Base-by-base conservation (phyloP, 805 yeast genomes). In the Metschnikowia borealis region DNA sequence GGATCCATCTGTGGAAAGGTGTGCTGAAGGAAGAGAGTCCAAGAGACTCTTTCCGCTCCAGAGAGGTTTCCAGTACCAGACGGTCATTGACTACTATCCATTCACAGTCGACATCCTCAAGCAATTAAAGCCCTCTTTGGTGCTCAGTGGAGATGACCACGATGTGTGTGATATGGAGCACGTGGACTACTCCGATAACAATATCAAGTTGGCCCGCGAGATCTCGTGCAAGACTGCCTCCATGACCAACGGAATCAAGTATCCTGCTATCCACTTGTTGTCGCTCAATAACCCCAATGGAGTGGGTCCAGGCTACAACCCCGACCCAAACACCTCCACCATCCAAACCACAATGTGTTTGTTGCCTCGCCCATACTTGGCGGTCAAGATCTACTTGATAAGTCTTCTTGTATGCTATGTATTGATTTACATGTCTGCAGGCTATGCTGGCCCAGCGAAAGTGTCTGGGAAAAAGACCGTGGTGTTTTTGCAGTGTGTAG, bases 101-200 rank as follows among this genome's bases (percentile, higher is more conserved):
- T 61, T 85, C 4, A 73, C 92, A 0, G 75, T 80, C 38, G 76
- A 80, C 18, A 74, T 94, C 5, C 67, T 94, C 41, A 59, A 73
- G 6, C 70, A 67, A 8, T 64, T 92, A 1, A 68, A 77, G 42
- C 99, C 99, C 0, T 73, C 73, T 14, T 66, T 84, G 10, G 75
- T 87, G 3, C 88, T 90, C 62, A 82, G 95, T 5, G 99, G 99
- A 1, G 99, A 94, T 65, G 99, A 94, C 65, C 99, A 94, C 69
- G 99, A 94, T 65, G 90, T 89, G 59, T 94, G 99, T 65, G 89
- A 87, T 56, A 77, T 85, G 31, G 68, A 70, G 18, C 97, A 92
- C 63, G 62, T 53, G 23, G 68, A 29, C 17, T 50, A 38, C 56
- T 51, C 39, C 43, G 66, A 58, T 39, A 63, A 62, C 13, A 65